Evolutionary conservation across 768 basidiomycete species (phyloP), one percentile per base, ranked within the genome.

Genomic region (Podaxis rugospora): DNA sequence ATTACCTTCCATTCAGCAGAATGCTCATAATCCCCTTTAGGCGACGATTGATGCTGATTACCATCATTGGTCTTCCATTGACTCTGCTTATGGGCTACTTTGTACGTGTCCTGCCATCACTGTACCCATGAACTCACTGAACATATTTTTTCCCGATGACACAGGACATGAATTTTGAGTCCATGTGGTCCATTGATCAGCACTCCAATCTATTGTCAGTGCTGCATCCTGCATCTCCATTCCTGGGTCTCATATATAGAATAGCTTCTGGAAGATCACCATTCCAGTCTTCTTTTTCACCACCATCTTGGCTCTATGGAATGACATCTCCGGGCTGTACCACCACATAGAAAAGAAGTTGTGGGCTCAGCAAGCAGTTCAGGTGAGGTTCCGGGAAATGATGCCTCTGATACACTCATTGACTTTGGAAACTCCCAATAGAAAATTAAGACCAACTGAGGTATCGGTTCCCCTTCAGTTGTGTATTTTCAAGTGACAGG

Each of bases 31-130:
- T 37, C 28, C 21, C 25, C 23, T 40, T 64, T 23, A 86, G 84
- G 84, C 84, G 84, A 44, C 81, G 82, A 51, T 74, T 90, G 42
- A 89, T 87, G 5, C 73, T 88, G 13, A 84, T 82, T 2, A 90
- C 87, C 0, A 86, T 90, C 66, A 83, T 88, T 66, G 89, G 84
- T 76, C 71, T 90, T 7, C 88, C 88, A 1, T 72, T 90, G 58
- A 88, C 88, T 2, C 74, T 89, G 7, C 77, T 89, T 18, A 89
- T 87, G 18, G 86, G 87, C 52, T 89, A 87, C 71, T 89, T 89
- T 66, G 71, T 77, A 64, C 54, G 68, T 68, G 6, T 7, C 35
- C 32, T 9, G 46, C 32, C n/a, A 28, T 35, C 40, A 10, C 49
- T 5, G 5, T 18, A 14, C 18, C 6, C 42, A 47, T 21, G 27